Evolutionary conservation across 192 early-diverging fungal genomes (phyloP), one percentile per base, ranked within the genome.

Genomic region (Helicostylum pulchrum): DNA sequence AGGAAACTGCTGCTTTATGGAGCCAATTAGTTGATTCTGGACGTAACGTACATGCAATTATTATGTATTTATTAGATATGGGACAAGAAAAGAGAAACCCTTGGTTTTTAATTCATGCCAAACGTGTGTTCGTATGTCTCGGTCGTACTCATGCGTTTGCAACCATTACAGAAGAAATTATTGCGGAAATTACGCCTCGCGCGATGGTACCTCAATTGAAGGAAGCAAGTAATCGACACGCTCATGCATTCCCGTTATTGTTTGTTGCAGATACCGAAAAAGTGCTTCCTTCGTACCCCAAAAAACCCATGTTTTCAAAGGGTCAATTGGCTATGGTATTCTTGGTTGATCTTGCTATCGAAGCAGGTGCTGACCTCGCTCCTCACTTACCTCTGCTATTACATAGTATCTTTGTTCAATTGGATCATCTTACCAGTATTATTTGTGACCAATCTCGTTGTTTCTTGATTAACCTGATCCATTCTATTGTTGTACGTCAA

Each of bases 1-100:
- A 81, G 26, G 93, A 95, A 68, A 74, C 94, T 3, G 90, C 91
- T 57, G 74, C 80, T 11, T 50, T 94, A 10, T 95, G 93, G 93
- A 77, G 78, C 32, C 85, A 91, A 60, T 73, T 94, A 30, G 80
- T 92, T 7, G 85, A 86, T 46, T 75, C 85, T 61, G 78, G 76
- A 59, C 73, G 70, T 20, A 85, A 86, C 53, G 74, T 89, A n/a
- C 77, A 70, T 0, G 79, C 85, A 0, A 85, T 91, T 15, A 70
- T 93, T 5, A 84, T 87, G 32, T 93, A 80, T 62, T 62, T 94
- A n/a, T 69, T 92, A 11, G 85, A 83, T 32, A 73, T 93, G 26
- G 86, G 90, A 1, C 64, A 92, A 7, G 78, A 88, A 56, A 87
- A 87, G 34, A 68, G 90, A n/a, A 93, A 91, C 64, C 91, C 90